Conservation (phyloP, 495 filamentous ascomycete genomes). For the Lophiostoma macrostomum region DNA sequence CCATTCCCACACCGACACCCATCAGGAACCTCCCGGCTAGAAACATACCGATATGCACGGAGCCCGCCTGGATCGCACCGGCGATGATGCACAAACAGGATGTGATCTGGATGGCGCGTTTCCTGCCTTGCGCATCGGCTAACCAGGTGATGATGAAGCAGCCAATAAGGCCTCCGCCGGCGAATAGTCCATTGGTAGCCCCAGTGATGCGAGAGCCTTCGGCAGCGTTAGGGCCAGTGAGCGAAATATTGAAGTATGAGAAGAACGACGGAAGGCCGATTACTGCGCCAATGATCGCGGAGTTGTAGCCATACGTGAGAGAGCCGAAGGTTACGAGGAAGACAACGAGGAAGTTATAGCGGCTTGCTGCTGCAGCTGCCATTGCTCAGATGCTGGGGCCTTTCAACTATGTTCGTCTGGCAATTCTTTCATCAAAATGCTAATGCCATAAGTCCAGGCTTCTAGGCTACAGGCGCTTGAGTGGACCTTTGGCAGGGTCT, state of each 20-base stretch:
- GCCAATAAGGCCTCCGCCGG: conserved; percentile 5
- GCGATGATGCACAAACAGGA: not conserved
- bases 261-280: conserved; percentile 27
- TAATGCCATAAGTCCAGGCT: no score
- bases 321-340: conserved; percentile 28
- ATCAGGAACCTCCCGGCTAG: conserved; percentile 14
- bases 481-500: no score
- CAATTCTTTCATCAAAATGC: no score
- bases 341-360: conserved; percentile 24
- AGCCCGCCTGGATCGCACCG: conserved; percentile 6
- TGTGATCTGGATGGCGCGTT: not conserved
- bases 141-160: conserved; percentile 2
- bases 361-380: no score
- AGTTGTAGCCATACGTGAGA: conserved; percentile 31
- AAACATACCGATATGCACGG: conserved; percentile 22
- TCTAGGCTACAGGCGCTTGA: no score
- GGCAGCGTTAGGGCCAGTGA: not conserved
- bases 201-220: conserved; percentile 1
- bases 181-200: conserved; percentile 16
- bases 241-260: conserved; percentile 18
- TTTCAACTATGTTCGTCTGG: no score
- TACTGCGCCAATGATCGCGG: conserved; percentile 23
- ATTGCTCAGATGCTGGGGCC: no score
- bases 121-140: not conserved
- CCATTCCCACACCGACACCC: conserved; percentile 10